Conservation (phyloP, 768 basidiomycete species). For the Suillus fuscotomentosus region DNA sequence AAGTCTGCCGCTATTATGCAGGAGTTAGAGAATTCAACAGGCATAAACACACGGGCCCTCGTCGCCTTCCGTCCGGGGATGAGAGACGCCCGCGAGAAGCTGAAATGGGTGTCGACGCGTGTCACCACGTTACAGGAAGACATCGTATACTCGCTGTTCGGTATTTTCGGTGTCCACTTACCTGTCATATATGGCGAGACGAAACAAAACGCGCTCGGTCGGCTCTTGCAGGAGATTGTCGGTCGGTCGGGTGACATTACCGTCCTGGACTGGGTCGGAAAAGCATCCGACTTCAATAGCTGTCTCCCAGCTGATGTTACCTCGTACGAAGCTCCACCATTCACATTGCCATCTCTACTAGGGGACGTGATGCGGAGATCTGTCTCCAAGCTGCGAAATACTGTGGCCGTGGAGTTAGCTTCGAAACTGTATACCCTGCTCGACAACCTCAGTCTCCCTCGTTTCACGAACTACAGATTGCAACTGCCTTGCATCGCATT, state of each 20-base stretch:
- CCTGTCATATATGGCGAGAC: neutral
- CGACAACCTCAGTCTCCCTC: neutral
- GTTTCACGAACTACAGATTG: neutral
- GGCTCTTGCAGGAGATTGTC: neutral
- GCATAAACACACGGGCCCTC: neutral
- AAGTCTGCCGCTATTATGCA: neutral
- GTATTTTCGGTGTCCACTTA: neutral
- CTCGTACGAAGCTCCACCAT: neutral
- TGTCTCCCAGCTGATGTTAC: slow-evolving; percentile 3
- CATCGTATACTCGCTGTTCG: neutral
- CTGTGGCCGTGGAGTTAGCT: neutral
- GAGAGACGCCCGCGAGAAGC: neutral
- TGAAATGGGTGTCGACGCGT: neutral
- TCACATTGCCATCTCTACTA: neutral
- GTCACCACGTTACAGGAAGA: neutral
- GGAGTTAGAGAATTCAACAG: neutral
- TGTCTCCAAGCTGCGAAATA: neutral
- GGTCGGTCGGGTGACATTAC: neutral
- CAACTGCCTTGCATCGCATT: neutral
- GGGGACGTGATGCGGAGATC: neutral
- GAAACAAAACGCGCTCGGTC: neutral
- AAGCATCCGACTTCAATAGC: slow-evolving; percentile 3
- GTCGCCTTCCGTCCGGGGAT: neutral
- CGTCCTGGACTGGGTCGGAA: slow-evolving; percentile 1
- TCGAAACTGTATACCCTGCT: neutral